These are phyloP conservation scores for Porogramme epimiltina DNA, from an alignment of 1,284 basidiomycete genomes.

Conservation along the genomic window DNA sequence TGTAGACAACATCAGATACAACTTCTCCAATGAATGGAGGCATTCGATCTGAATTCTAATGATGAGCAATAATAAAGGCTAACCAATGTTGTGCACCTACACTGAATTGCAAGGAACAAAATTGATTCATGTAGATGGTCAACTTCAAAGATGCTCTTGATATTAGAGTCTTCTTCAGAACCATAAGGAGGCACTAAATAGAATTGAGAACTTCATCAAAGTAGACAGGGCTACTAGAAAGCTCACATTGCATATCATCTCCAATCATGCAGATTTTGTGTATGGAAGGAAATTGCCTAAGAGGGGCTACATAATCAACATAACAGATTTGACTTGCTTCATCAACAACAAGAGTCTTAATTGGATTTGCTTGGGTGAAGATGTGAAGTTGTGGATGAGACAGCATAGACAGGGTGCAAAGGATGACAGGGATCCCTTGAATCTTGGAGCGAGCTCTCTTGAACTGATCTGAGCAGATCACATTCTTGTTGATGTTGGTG, in stretches of 20 bases:
- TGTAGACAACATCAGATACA: slow-evolving; percentile 67
- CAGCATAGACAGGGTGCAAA: slow-evolving; percentile 77
- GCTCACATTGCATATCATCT: slow-evolving; percentile 72
- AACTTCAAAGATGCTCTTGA: slow-evolving; percentile 49
- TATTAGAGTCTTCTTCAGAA: slow-evolving; percentile 37
- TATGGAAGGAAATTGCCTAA: slow-evolving; percentile 47
- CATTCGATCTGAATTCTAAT: slow-evolving; percentile 71
- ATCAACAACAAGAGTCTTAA: slow-evolving; percentile 42
- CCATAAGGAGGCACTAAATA: slow-evolving; percentile 50
- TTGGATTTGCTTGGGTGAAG: slow-evolving; percentile 36
- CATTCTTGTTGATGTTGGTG: slow-evolving; percentile 37
- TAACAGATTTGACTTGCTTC: slow-evolving; percentile 47
- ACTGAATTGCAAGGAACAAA: slow-evolving; percentile 44
- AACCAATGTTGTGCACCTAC: slow-evolving; percentile 36
- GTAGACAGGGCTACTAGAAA: not conserved
- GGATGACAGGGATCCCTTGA: slow-evolving; percentile 51
- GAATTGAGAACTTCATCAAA: not conserved
- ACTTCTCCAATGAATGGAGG: slow-evolving; percentile 74
- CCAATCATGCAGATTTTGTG: slow-evolving; percentile 73
- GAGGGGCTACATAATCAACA: slow-evolving; percentile 57
- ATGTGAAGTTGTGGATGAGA: slow-evolving; percentile 38
- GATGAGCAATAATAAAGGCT: slow-evolving; percentile 40
- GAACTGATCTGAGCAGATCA: slow-evolving; percentile 57
- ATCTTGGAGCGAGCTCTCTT: slow-evolving; percentile 25
- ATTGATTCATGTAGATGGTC: slow-evolving; percentile 36